Conservation (phyloP, 2,329 filamentous ascomycete species). For the Aspergillus versicolor region DNA sequence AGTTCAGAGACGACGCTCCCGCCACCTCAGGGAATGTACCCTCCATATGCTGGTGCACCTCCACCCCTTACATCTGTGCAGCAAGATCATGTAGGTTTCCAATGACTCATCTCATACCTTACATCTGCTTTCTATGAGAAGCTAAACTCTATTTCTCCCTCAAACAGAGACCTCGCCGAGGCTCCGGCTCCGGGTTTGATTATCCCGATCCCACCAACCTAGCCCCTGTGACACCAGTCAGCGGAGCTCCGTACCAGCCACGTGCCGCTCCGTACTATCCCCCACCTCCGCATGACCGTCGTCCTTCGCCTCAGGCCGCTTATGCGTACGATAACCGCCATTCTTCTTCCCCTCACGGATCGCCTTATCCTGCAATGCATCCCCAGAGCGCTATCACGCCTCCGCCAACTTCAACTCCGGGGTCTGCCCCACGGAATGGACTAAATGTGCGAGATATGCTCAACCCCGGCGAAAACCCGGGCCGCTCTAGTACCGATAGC, state of each 20-base stretch:
- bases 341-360: constrained; percentile 45
- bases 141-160: constrained; percentile 13
- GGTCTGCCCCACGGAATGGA: constrained; percentile 37
- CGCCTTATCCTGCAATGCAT: constrained; percentile 39
- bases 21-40: constrained; percentile 42
- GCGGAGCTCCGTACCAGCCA: constrained; percentile 43
- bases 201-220: constrained; percentile 50
- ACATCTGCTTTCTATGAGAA: constrained; percentile 1
- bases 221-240: constrained; percentile 47
- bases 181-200: constrained; percentile 45
- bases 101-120: constrained; percentile 15
- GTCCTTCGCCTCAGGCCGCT: constrained; percentile 45
- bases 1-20: constrained; percentile 38
- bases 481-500: constrained; percentile 48
- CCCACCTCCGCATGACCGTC: constrained; percentile 38
- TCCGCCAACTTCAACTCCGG: constrained; percentile 34
- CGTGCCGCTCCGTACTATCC: constrained; percentile 42
- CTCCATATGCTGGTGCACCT: constrained; percentile 36
- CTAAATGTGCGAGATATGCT: constrained; percentile 52
- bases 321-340: constrained; percentile 44
- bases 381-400: constrained; percentile 29
- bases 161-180: constrained; percentile 42
- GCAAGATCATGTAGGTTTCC: constrained; percentile 48
- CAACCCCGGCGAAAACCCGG: constrained; percentile 40
- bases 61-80: constrained; percentile 41